Evolutionary conservation across 345 rosid genomes (phyloP), one percentile per base, ranked within the genome.

Genomic region (Citrus cavaleriei): DNA sequence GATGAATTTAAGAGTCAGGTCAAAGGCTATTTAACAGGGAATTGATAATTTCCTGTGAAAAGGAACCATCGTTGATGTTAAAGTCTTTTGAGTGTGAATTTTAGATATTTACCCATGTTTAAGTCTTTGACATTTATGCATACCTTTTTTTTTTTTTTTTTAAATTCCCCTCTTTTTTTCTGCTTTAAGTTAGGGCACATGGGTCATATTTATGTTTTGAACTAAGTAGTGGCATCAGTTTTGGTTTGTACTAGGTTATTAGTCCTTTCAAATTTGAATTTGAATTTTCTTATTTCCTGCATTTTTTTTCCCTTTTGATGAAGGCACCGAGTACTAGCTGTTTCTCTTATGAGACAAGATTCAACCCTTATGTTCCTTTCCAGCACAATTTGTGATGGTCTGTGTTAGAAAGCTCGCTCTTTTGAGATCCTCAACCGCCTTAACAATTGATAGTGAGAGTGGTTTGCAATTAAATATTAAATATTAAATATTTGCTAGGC

Each of bases 201-300:
- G 77, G 85, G 78, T 74, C 58, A 46, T 81, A 72, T 62, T 79
- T 69, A 32, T 76, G 75, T 79, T 54, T 37, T 76, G 70, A 64
- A 81, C 81, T 74, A 16, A 51, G 58, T 67, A 77, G 85, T 57
- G 75, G 77, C 83, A 77, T 83, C 85, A 83, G 87, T 87, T 87
- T 83, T 83, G 85, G 81, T 76, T 87, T 63, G 75, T 70, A 63
- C 5, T 70, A 84, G 83, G 79, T 63, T 21, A 30, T 55, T 30
- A 35, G 73, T 55, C 13, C 13, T 59, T 59, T 22, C 22, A 38
- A 46, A 46, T 42, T 30, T 75, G 70, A 55, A 24, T 49, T 51
- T 64, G 10, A 13, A 42, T 42, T 46, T 12, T 46, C 13, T 2
- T 10, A 2, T 63, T 32, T 34, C 65, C 25, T 34, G 8, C n/a